phyloP scores from a whole-genome alignment of 1,139 yeast species.

The Pneumocystis jirovecii region DNA sequence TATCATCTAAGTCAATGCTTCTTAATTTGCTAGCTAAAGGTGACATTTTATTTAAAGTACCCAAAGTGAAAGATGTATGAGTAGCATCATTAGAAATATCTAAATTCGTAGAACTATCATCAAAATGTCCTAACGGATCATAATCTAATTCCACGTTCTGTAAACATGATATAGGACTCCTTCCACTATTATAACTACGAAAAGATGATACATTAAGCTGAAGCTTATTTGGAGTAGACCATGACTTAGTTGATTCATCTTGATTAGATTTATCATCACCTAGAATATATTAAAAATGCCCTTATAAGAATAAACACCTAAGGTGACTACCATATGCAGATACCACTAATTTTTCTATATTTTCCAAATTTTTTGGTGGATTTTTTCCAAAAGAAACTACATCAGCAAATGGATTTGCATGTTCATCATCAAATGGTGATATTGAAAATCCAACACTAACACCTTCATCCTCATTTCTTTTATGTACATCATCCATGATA shows the following conservation, averaged over 20 bases:
- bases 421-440: not conserved
- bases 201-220: not conserved
- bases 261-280: not conserved
- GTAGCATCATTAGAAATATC: not conserved
- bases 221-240: not conserved
- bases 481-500: not conserved
- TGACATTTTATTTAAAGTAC: not conserved
- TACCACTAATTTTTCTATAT: not conserved
- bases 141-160: conserved; percentile 5
- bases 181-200: not conserved
- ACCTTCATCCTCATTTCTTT: not conserved
- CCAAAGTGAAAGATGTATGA: not conserved
- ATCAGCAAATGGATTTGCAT: not conserved
- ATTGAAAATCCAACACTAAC: not conserved
- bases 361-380: not conserved
- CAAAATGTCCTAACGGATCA: conserved; percentile 7
- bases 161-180: conserved; percentile 3
- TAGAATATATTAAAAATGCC: not conserved
- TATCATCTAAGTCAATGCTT: not conserved
- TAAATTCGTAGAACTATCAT: not conserved
- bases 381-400: not conserved
- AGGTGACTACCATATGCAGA: not conserved
- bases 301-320: not conserved
- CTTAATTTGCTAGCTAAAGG: not conserved
- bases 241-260: not conserved